Base-by-base conservation (phyloP, 2,329 filamentous ascomycete species). In the Penicillium rolfsii region DNA sequence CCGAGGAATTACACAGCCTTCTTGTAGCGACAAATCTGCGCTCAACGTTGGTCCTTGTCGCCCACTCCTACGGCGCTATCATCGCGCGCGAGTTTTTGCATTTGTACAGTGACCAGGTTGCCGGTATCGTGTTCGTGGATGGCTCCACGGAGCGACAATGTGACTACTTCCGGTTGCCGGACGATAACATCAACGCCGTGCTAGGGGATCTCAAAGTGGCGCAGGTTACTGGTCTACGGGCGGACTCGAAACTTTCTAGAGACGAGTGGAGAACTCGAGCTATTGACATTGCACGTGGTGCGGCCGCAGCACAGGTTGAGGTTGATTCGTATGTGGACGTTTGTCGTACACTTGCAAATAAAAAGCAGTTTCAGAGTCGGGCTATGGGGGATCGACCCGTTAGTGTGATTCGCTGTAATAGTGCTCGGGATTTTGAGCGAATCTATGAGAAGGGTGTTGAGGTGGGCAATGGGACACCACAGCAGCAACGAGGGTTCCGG, bases 21-120 rank as follows among this genome's bases (percentile, higher is more conserved):
- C 67, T 78, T 5, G 12, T 62, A n/a, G 54, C 43, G 4, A 65
- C 62, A 11, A 33, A 63, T 0, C 58, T 76, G 0, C 7, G 40
- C 0, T 66, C 73, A 6, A 76, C 75, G 1, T 68, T 74, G 16
- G 45, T 78, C 2, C 64, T 80, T 5, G 70, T 74, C 2, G 77
- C 69, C 1, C 78, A 80, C 61, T 79, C 76, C 11, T 80, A 77
- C 54, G 78, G 78, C 7, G 77, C 68, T 0, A 73, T 79, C 45
- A 64, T 79, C 43, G 74, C 76, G 19, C 72, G 78, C 5, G 76
- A 79, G 52, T 79, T 73, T 56, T 63, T 80, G 14, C 73, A 79
- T 57, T 60, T 74, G 0, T 66, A 71, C 33, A 58, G 66, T 0
- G 64, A 64, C 2, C 63, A 71, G 6, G 70, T 79, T 2, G 69